phyloP scores from a whole-genome alignment of 2,329 filamentous ascomycete species.

The Exserohilum rostratum region DNA sequence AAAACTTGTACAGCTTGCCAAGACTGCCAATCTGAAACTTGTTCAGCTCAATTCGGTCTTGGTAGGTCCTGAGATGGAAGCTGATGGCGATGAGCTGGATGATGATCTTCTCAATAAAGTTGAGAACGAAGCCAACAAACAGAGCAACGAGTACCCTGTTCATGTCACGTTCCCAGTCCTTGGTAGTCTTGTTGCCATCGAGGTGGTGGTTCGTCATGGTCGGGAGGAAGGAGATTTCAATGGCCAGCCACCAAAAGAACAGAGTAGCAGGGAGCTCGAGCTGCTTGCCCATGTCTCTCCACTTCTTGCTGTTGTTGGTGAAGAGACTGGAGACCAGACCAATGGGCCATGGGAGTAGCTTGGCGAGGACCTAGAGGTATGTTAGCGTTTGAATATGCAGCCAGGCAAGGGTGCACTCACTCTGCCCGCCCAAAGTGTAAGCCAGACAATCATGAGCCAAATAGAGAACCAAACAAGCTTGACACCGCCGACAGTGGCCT shows the following conservation, averaged over 20 bases:
- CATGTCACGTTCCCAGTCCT: conserved; percentile 74
- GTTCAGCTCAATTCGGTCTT: conserved; percentile 88
- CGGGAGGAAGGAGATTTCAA: conserved; percentile 84
- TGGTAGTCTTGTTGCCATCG: conserved; percentile 58
- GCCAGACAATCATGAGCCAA: conserved; percentile 93
- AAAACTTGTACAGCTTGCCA: conserved; percentile 69
- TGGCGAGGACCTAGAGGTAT: conserved; percentile 61
- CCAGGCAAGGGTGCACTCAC: conserved; percentile 41
- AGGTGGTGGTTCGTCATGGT: conserved; percentile 73
- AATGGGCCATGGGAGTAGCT: conserved; percentile 67
- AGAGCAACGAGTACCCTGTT: conserved; percentile 86
- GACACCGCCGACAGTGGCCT: conserved; percentile 74
- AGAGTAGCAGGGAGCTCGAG: conserved; percentile 84
- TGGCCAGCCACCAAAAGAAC: conserved; percentile 90
- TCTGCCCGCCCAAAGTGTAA: conserved; percentile 81
- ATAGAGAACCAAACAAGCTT: conserved; percentile 88
- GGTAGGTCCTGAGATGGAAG: conserved; percentile 90
- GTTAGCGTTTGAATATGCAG: conserved; percentile 9
- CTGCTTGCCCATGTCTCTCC: conserved; percentile 84
- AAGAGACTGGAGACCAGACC: conserved; percentile 72
- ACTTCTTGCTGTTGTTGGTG: conserved; percentile 90
- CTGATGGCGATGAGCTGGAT: conserved; percentile 94
- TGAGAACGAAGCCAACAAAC: conserved; percentile 80
- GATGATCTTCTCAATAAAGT: conserved; percentile 89
- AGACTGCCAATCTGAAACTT: conserved; percentile 81